These are phyloP conservation scores for Russula vinacea DNA, from an alignment of 768 basidiomycete genomes.

Conservation along the genomic window DNA sequence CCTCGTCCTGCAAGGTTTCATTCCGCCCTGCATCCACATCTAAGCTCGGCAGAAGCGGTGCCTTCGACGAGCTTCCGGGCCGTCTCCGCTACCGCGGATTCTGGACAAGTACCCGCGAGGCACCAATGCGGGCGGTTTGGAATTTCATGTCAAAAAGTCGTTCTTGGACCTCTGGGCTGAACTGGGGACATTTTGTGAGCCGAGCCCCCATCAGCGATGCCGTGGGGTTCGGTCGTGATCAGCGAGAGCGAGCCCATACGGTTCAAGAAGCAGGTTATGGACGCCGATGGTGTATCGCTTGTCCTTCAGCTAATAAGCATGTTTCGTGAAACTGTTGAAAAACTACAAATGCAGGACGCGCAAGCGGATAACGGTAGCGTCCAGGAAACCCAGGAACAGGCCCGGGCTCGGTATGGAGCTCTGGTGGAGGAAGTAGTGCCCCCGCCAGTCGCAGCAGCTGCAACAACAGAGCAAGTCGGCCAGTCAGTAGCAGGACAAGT, in stretches of 20 bases:
- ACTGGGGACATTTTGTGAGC: not conserved
- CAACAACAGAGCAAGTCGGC: no score
- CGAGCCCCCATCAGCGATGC: not conserved
- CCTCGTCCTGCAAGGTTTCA: slow-evolving; percentile 5
- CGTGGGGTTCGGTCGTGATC: not conserved
- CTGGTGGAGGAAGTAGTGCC: not conserved
- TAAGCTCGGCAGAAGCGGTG: not conserved
- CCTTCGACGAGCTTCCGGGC: slow-evolving; percentile 12
- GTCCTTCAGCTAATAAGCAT: slow-evolving; percentile 13
- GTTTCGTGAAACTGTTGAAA: slow-evolving; percentile 9
- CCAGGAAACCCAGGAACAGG: not conserved
- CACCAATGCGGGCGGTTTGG: not conserved
- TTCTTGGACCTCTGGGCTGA: slow-evolving; percentile 12
- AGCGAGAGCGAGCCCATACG: not conserved
- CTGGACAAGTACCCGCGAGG: not conserved
- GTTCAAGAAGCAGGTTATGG: slow-evolving; percentile 7
- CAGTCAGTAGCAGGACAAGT: no score
- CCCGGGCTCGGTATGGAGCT: not conserved
- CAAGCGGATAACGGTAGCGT: not conserved
- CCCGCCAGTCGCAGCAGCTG: no score
- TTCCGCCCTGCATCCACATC: slow-evolving; percentile 5
- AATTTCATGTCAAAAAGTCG: not conserved
- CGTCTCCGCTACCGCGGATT: slow-evolving; percentile 7
- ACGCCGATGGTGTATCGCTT: not conserved
- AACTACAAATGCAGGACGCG: not conserved